These are phyloP conservation scores for Neurospora tetraspora DNA, from an alignment of 495 filamentous ascomycete species.

Conservation along the genomic window DNA sequence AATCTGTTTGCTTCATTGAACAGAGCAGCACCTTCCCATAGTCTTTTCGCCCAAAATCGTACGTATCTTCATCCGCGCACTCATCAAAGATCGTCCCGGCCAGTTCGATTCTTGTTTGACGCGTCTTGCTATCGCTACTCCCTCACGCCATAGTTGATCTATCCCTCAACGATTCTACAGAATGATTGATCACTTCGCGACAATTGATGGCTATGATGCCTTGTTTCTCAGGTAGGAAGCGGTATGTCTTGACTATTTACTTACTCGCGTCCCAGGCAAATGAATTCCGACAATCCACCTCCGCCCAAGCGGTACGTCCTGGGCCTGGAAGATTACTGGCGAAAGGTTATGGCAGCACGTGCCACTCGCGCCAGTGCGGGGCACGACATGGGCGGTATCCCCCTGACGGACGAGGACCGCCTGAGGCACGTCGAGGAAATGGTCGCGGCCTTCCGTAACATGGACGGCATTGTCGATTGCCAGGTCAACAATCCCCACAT, in stretches of 20 bases:
- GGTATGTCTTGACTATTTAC: background rate
- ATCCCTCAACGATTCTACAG: background rate
- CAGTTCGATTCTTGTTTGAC: background rate
- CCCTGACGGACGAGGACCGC: no score
- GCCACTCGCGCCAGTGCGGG: no score
- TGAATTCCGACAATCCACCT: background rate
- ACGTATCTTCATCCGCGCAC: background rate
- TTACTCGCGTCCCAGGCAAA: background rate
- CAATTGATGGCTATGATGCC: background rate
- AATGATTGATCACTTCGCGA: background rate
- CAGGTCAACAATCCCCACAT: no score
- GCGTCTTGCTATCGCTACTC: background rate
- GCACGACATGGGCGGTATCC: no score
- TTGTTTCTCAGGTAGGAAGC: background rate
- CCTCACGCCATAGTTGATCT: background rate
- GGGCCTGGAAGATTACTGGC: background rate
- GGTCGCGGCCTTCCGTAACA: no score
- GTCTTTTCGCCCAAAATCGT: background rate
- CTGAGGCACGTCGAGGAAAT: no score
- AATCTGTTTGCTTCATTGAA: background rate
- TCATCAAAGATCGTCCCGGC: background rate
- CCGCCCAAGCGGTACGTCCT: background rate
- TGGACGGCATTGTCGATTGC: no score
- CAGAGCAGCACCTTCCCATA: background rate
- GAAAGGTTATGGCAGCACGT: no score